These are phyloP conservation scores for Pleochaeta shiraiana DNA, from an alignment of 2,329 filamentous ascomycete species.

Conservation along the genomic window DNA sequence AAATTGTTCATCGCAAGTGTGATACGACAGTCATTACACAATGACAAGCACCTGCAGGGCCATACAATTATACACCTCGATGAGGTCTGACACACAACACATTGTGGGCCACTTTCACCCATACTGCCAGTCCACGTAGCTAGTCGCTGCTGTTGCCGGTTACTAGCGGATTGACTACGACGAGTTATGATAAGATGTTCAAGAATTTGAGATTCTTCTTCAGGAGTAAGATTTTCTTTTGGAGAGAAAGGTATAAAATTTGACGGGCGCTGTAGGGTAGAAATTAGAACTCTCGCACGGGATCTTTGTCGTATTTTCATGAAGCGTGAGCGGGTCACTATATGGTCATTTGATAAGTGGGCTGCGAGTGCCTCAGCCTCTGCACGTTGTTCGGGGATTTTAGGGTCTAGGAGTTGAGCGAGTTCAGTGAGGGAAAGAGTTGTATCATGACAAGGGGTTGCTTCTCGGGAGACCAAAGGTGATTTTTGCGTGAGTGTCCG, in stretches of 20 bases:
- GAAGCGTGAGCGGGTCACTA: conserved; percentile 68
- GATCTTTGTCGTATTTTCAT: conserved; percentile 43
- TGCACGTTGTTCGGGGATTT: conserved; percentile 51
- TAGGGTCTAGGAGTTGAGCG: conserved; percentile 62
- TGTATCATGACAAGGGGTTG: conserved; percentile 36
- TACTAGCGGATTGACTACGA: conserved; percentile 11
- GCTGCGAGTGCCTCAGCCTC: conserved; percentile 66
- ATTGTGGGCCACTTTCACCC: conserved; percentile 56
- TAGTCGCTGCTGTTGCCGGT: not conserved
- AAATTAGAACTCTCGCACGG: conserved; percentile 43
- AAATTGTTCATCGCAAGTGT: conserved; percentile 95
- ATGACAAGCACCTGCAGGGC: conserved; percentile 84
- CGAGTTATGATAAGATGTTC: conserved; percentile 33
- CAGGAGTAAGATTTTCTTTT: conserved; percentile 25
- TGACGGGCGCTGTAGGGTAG: conserved; percentile 21
- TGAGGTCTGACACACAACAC: conserved; percentile 80
- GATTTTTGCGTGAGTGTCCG: conserved; percentile 54
- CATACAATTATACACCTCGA: conserved; percentile 80
- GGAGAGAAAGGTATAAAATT: conserved; percentile 14
- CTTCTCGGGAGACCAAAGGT: conserved; percentile 29
- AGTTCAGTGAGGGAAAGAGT: conserved; percentile 46
- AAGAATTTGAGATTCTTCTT: conserved; percentile 37
- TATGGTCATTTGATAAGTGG: conserved; percentile 46
- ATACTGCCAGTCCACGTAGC: conserved; percentile 47
- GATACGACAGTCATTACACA: conserved; percentile 89